These are phyloP conservation scores for Magnolia kwangsiensis DNA, from an alignment of 164 flowering plant species.

Conservation along the genomic window DNA sequence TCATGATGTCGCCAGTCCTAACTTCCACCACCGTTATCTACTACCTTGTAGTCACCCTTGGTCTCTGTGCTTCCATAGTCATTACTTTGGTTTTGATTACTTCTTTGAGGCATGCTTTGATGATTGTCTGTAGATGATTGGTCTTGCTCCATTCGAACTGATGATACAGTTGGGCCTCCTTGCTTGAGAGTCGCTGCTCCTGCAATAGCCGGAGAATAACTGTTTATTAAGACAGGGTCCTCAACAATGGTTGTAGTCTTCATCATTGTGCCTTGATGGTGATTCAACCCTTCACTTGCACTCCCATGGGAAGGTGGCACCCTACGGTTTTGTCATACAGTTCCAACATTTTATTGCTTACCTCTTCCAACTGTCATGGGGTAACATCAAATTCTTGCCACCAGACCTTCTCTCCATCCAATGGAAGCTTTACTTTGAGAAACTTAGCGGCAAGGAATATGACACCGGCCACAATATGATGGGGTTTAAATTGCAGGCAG, in stretches of 20 bases:
- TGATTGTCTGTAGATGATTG: no score
- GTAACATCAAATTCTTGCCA: conserved; percentile 94
- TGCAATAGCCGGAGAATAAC: no score
- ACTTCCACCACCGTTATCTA: conserved; percentile 8
- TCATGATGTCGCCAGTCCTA: no score
- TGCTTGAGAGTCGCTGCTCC: no score
- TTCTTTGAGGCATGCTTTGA: no score
- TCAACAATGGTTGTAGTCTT: conserved; percentile 45
- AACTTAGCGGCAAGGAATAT: conserved; percentile 87
- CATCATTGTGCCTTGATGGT: conserved; percentile 28
- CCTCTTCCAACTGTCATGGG: conserved; percentile 86
- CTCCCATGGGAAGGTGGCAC: conserved; percentile 51
- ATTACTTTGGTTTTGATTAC: no score
- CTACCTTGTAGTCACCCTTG: no score
- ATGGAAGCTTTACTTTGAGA: conserved; percentile 76
- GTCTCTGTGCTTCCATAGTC: no score
- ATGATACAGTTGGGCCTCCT: no score
- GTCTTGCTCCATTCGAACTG: no score
- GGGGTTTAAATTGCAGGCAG: conserved; percentile 85
- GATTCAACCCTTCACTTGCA: conserved; percentile 56
- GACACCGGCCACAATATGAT: conserved; percentile 86
- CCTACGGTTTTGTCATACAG: conserved; percentile 71
- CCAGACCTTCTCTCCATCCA: conserved; percentile 88
- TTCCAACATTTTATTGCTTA: conserved; percentile 95
- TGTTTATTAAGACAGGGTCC: conserved; percentile 26